A percentile compares a stretch with the other conserved stretches of the same genome.
phyloP scores from a whole-genome alignment of 768 basidiomycete species.

The Cyclocybe cylindracea region DNA sequence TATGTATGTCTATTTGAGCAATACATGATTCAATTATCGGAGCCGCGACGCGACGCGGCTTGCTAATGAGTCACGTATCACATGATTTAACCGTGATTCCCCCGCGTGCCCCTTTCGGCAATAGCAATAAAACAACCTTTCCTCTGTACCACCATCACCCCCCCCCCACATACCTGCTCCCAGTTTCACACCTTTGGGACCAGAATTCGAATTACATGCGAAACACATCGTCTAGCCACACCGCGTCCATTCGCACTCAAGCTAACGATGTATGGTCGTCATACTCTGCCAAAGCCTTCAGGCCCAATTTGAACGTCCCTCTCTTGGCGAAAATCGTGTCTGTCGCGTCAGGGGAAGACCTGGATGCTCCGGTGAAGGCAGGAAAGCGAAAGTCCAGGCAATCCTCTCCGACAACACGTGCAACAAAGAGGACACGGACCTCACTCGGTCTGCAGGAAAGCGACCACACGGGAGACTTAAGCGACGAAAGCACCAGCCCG shows the following conservation, averaged over 20 bases:
- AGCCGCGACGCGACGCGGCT: too few species aligned
- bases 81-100: too few species aligned
- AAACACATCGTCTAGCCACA: conserved; percentile 16
- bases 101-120: too few species aligned
- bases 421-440: conserved; percentile 13
- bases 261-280: conserved; percentile 4
- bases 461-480: background rate
- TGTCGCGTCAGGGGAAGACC: conserved; percentile 1
- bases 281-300: background rate
- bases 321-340: conserved; percentile 13
- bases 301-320: conserved; percentile 14
- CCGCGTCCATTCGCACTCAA: conserved; percentile 6
- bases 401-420: background rate
- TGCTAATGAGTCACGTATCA: too few species aligned
- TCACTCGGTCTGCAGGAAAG: conserved; percentile 9
- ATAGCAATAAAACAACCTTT: background rate
- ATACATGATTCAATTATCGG: too few species aligned
- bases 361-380: background rate
- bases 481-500: background rate
- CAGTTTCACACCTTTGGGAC: too few species aligned
- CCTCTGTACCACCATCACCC: conserved; percentile 4
- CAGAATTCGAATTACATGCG: conserved; percentile 8
- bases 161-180: too few species aligned
- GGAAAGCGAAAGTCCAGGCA: conserved; percentile 14
- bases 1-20: too few species aligned